These are phyloP conservation scores for Panellus pusillus DNA, from an alignment of 768 basidiomycete genomes.

Conservation along the genomic window DNA sequence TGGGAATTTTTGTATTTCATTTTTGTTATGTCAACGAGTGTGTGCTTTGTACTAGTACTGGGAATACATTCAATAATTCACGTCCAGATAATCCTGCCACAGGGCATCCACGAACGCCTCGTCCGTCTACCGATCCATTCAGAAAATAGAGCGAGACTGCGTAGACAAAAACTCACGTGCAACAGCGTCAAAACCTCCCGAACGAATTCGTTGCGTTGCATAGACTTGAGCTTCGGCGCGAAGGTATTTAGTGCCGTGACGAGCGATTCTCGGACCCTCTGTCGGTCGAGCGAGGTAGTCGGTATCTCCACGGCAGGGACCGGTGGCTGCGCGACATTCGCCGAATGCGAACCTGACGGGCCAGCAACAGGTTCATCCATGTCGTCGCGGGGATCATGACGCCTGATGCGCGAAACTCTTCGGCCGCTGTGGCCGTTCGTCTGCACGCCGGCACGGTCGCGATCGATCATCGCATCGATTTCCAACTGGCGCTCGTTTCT, in stretches of 20 bases:
- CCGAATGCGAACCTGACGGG: neutral
- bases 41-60: no score
- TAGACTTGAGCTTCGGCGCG: slow-evolving; percentile 6
- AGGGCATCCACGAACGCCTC: slow-evolving; percentile 63
- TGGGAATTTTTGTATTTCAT: no score
- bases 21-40: no score
- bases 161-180: slow-evolving; percentile 44
- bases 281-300: no score
- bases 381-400: no score
- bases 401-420: neutral
- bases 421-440: neutral
- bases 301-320: neutral
- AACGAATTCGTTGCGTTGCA: slow-evolving; percentile 59
- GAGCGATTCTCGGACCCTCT: slow-evolving; percentile 26
- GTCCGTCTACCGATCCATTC: slow-evolving; percentile 49
- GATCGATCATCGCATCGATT: slow-evolving; percentile 9
- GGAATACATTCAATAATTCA: no score
- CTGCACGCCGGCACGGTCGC: neutral
- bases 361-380: neutral
- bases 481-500: slow-evolving; percentile 21
- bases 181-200: slow-evolving; percentile 60
- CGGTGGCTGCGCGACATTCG: neutral
- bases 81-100: slow-evolving; percentile 49
- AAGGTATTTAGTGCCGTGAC: slow-evolving; percentile 26
- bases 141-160: slow-evolving; percentile 1